A percentile compares a stretch with the other conserved stretches of the same genome.
Conservation (phyloP, 2,329 filamentous ascomycete species). For the Xylaria sp. region DNA sequence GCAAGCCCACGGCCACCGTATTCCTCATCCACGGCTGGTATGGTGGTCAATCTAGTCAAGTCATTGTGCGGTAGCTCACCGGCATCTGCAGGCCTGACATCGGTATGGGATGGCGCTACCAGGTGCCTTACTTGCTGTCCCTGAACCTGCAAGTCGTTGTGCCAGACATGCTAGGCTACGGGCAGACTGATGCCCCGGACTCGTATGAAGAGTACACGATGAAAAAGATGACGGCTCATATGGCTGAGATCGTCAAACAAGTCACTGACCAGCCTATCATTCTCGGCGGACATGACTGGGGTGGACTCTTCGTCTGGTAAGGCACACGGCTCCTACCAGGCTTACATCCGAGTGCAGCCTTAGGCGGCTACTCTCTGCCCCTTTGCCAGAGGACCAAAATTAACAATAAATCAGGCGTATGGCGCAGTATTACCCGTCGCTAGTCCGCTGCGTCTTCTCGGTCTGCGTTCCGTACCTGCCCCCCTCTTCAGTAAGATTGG, state of each 20-base stretch:
- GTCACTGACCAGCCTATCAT: conserved; percentile 70
- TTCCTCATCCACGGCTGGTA: conserved; percentile 56
- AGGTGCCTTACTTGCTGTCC: conserved; percentile 80
- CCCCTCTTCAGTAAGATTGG: conserved; percentile 63
- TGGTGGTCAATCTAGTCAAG: conserved; percentile 1
- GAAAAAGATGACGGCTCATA: conserved; percentile 78
- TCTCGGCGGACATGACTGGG: conserved; percentile 94
- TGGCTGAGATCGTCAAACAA: conserved; percentile 75
- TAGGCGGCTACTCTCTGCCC: neutral
- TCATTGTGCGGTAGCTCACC: conserved; percentile 24
- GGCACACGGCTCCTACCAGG: conserved; percentile 10
- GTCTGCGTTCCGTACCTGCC: conserved; percentile 80
- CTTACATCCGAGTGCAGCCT: neutral
- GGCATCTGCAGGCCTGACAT: conserved; percentile 82
- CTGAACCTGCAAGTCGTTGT: conserved; percentile 82
- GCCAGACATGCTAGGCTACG: conserved; percentile 89
- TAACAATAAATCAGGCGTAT: conserved; percentile 59
- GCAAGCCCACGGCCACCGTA: conserved; percentile 59
- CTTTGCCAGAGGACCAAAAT: neutral
- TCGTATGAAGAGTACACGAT: conserved; percentile 72
- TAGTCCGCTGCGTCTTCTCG: conserved; percentile 80
- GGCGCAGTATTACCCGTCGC: conserved; percentile 76
- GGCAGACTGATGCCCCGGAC: conserved; percentile 76
- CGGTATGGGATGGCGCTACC: conserved; percentile 86
- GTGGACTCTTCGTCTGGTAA: conserved; percentile 77